These are phyloP conservation scores for Triadica sebifera DNA, from an alignment of 345 rosid species.

Conservation along the genomic window DNA sequence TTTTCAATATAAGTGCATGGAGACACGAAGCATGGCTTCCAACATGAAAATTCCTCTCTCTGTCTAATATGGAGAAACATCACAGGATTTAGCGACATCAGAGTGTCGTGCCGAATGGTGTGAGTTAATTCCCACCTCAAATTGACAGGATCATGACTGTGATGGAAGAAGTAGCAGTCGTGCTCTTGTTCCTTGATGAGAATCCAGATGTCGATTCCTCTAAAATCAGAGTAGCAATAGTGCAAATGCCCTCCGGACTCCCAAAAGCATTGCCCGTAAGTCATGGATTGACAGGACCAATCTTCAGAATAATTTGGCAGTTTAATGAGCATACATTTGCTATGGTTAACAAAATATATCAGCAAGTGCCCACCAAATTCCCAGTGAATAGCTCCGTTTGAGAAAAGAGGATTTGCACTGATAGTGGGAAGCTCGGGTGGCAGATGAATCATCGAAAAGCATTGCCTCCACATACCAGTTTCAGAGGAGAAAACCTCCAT, in stretches of 20 bases:
- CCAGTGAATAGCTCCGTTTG: slow-evolving; percentile 24
- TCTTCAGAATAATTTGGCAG: slow-evolving; percentile 23
- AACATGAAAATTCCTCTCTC: not conserved
- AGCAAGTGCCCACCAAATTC: slow-evolving; percentile 30
- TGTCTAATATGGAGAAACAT: not conserved
- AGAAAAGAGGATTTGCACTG: slow-evolving; percentile 16
- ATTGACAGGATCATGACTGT: not conserved
- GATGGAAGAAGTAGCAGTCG: not conserved
- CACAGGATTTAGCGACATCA: not conserved
- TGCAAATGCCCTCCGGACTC: not conserved
- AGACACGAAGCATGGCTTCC: slow-evolving; percentile 9
- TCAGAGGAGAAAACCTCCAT: not conserved
- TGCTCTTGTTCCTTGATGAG: not conserved
- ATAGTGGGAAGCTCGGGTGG: slow-evolving; percentile 22
- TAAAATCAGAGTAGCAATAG: slow-evolving; percentile 2
- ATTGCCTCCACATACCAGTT: slow-evolving; percentile 5
- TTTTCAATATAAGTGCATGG: slow-evolving; percentile 23
- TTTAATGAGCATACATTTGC: slow-evolving; percentile 15
- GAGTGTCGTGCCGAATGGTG: not conserved
- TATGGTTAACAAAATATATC: slow-evolving; percentile 6
- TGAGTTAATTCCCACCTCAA: slow-evolving; percentile 20
- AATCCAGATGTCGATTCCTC: not conserved
- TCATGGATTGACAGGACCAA: not conserved
- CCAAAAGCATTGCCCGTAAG: slow-evolving; percentile 6
- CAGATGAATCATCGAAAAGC: not conserved